Evolutionary conservation across 306 rosid genomes (phyloP).

Genomic region (Trifolium fragiferum): DNA sequence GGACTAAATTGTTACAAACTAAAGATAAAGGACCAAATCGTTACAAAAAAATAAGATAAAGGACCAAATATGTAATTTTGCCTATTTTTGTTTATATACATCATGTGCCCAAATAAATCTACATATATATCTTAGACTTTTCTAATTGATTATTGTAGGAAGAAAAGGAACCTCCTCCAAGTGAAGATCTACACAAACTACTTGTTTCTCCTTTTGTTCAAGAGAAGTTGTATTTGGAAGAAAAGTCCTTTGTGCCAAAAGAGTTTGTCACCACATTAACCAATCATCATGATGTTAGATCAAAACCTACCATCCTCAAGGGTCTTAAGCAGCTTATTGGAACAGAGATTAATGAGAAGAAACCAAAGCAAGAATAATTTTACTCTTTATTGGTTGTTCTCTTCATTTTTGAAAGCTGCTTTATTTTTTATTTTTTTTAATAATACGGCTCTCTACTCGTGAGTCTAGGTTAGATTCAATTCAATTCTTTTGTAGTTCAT

Average conservation of each 20-base stretch:
- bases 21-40: too few relatives aligned
- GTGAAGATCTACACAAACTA: slow-evolving; percentile 43
- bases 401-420: neutral
- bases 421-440: neutral
- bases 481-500: slow-evolving; percentile 10
- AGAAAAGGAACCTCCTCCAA: slow-evolving; percentile 32
- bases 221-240: slow-evolving; percentile 74
- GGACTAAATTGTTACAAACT: too few relatives aligned
- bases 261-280: slow-evolving; percentile 50
- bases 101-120: too few relatives aligned
- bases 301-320: slow-evolving; percentile 49
- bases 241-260: slow-evolving; percentile 65
- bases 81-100: too few relatives aligned
- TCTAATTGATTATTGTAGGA: slow-evolving; percentile 33
- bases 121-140: neutral
- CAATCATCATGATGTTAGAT: slow-evolving; percentile 37
- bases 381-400: slow-evolving; percentile 7
- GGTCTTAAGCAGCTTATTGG: slow-evolving; percentile 48
- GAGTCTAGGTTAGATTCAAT: slow-evolving; percentile 26
- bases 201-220: slow-evolving; percentile 61
- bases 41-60: too few relatives aligned
- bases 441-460: neutral
- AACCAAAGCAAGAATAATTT: slow-evolving; percentile 20
- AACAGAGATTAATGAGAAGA: slow-evolving; percentile 24
- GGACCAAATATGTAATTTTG: too few relatives aligned